Percentiles rank a stretch among this genome's conserved stretches.
Conservation (phyloP, 169 alveolate species). For the Cryptosporidium bovis region DNA sequence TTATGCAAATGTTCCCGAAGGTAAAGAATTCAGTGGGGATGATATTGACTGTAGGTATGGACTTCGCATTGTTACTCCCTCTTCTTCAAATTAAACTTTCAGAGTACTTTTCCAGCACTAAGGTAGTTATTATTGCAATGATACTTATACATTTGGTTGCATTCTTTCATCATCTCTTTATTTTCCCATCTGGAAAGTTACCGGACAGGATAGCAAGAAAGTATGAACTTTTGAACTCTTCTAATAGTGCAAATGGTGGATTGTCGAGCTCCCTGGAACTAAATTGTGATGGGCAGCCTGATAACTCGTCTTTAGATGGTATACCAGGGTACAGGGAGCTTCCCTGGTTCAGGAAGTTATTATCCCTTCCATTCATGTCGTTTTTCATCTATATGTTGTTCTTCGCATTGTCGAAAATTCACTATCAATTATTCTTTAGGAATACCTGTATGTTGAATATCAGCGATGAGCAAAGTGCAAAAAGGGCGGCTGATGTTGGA, state of each 20-base stretch:
- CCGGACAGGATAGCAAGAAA: constrained; percentile 34
- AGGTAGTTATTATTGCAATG: constrained; percentile 28
- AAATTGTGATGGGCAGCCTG: neutral
- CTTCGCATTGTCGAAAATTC: constrained; percentile 55
- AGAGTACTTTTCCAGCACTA: constrained; percentile 14
- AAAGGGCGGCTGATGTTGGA: constrained; percentile 53
- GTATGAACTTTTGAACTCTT: neutral
- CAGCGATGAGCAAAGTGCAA: constrained; percentile 26
- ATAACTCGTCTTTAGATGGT: constrained; percentile 7
- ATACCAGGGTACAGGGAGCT: constrained; percentile 39
- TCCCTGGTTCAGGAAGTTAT: constrained; percentile 31
- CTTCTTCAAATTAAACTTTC: constrained; percentile 28
- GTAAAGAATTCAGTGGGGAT: constrained; percentile 68
- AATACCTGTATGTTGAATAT: constrained; percentile 51
- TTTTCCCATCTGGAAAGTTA: constrained; percentile 46
- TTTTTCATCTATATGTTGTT: constrained; percentile 56
- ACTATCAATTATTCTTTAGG: constrained; percentile 65
- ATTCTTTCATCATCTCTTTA: constrained; percentile 35
- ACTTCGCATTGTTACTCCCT: constrained; percentile 52
- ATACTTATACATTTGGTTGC: constrained; percentile 5
- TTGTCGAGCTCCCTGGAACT: neutral
- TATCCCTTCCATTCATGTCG: constrained; percentile 34
- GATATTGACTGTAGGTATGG: constrained; percentile 70
- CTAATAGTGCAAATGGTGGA: neutral
- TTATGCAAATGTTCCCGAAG: constrained; percentile 69